phyloP scores from a whole-genome alignment of 495 filamentous ascomycete genomes.

The Collariella sp. region DNA sequence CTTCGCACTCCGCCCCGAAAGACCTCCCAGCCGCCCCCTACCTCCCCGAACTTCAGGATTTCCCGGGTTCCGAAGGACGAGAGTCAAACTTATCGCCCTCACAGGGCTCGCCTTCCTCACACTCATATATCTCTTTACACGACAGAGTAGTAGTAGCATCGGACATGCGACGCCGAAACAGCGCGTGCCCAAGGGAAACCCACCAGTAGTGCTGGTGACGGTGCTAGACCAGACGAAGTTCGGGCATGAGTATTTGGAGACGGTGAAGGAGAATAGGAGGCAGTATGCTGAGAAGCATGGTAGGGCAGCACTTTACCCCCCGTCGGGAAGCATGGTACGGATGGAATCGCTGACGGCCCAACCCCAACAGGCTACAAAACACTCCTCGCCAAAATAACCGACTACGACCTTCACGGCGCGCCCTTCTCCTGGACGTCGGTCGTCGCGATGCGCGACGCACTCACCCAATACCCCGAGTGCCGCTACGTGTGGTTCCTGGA shows the following conservation, averaged over 20 bases:
- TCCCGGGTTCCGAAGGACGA: slow-evolving; percentile 53
- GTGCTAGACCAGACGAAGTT: slow-evolving; percentile 59
- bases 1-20: slow-evolving; percentile 84
- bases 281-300: slow-evolving; percentile 86
- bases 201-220: slow-evolving; percentile 81
- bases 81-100: slow-evolving; percentile 55
- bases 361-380: slow-evolving; percentile 77
- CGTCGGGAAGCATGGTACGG: too few species aligned
- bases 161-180: slow-evolving; percentile 13
- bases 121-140: slow-evolving; percentile 54
- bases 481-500: slow-evolving; percentile 82
- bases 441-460: slow-evolving; percentile 82
- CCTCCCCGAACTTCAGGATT: slow-evolving; percentile 49
- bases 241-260: slow-evolving; percentile 54
- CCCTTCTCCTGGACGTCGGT: slow-evolving; percentile 70
- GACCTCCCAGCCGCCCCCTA: slow-evolving; percentile 59
- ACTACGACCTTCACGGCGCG: slow-evolving; percentile 64
- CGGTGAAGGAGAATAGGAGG: slow-evolving; percentile 70
- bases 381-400: slow-evolving; percentile 65
- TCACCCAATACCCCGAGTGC: slow-evolving; percentile 64
- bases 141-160: slow-evolving; percentile 26
- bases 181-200: slow-evolving; percentile 49
- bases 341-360: too few species aligned
- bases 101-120: slow-evolving; percentile 47
- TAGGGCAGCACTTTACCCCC: slow-evolving; percentile 42